Evolutionary conservation across 225 moss, liverwort and hornwort species (phyloP), one percentile per base, ranked within the genome.

Genomic region (Rhytidiadelphus loreus): DNA sequence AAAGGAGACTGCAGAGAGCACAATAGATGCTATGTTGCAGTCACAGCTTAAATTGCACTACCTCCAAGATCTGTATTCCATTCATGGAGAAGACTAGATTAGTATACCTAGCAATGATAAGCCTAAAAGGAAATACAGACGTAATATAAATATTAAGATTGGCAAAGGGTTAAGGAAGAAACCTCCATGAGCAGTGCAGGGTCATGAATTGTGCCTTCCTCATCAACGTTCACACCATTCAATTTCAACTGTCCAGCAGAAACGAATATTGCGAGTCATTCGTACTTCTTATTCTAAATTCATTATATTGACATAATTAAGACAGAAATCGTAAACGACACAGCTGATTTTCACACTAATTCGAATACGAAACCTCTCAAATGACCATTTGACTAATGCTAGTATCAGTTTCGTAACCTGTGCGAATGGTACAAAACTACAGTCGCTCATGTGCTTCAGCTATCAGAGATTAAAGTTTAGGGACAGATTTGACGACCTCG

Each of bases 101-200:
- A 41, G 37, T 48, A 7, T 65, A 65, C 52, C 28, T 52, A n/a
- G 65, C n/a, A 82, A 78, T 22, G 63, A 44, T 65, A 57, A 57
- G 60, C 63, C 53, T 43, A 64, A 63, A 55, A 35, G 55, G 39
- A 77, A 77, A 29, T 66, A 18, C 53, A 52, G 53, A 53, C 3
- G 60, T 30, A 22, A 57, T 37, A 58, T 9, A 73, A 58, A 26
- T 41, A 32, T 71, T 23, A 69, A 22, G 11, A 48, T 72, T 41
- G 84, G 80, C 69, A 53, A 84, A 85, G 52, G 52, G 48, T 60
- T 83, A 89, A 86, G 85, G 57, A 73, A 57, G 57, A 39, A 76
- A 98, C 98, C 98, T 96, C 96, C 96, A 96, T 95, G 29, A 97
- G 93, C 75, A 99, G 92, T n/a, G 85, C 94, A 86, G 95, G 94